phyloP scores from a whole-genome alignment of 2,329 filamentous ascomycete species.

The Penicillium sp. region DNA sequence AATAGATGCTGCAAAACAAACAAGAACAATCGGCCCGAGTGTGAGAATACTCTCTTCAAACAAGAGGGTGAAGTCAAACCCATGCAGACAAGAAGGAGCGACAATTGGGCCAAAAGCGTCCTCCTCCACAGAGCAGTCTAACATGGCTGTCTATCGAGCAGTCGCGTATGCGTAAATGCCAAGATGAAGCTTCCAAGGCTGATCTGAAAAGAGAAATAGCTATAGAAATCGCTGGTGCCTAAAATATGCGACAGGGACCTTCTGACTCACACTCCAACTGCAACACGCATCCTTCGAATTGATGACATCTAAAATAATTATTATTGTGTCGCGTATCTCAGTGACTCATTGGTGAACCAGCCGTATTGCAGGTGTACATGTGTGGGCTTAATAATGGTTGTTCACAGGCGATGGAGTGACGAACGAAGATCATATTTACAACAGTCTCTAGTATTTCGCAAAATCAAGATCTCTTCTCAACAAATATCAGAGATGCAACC shows the following conservation, averaged over 20 bases:
- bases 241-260: background rate
- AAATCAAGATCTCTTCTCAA: background rate
- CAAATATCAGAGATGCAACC: background rate
- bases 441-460: background rate
- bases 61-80: conserved; percentile 32
- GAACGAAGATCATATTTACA: background rate
- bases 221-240: background rate
- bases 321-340: background rate
- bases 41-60: conserved; percentile 31
- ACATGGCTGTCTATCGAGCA: conserved; percentile 2
- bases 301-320: background rate
- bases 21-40: conserved; percentile 4
- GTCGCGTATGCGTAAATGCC: background rate
- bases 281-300: background rate
- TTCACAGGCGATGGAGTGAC: background rate
- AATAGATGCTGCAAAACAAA: background rate
- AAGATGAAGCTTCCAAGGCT: background rate
- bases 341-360: background rate
- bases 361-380: background rate
- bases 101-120: conserved; percentile 28
- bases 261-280: background rate
- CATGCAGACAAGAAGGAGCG: conserved; percentile 19
- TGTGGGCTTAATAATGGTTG: background rate
- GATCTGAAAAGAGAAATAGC: background rate
- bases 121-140: conserved; percentile 9